phyloP scores from a whole-genome alignment of 371 early-diverging fungal genomes.

The Lichtheimia ramosa region DNA sequence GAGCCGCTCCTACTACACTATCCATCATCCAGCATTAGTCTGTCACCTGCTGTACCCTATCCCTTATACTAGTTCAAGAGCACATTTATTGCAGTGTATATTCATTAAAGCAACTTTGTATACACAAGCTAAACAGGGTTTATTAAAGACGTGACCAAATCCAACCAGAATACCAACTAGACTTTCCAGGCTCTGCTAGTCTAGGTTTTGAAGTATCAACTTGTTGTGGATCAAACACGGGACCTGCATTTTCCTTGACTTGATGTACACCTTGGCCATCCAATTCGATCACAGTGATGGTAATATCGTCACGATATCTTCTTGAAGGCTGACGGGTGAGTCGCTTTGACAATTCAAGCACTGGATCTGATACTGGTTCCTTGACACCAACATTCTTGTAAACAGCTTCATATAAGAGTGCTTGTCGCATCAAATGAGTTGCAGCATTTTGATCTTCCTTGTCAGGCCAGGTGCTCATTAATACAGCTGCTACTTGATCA shows the following conservation, averaged over 20 bases:
- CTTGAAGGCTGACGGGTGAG: conserved; percentile 56
- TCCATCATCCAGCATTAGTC: too few relatives aligned
- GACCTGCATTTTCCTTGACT: conserved; percentile 22
- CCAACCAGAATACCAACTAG: conserved; percentile 41
- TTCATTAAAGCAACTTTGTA: too few relatives aligned
- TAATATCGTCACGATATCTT: conserved; percentile 92
- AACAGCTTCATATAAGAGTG: conserved; percentile 51
- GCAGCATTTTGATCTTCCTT: conserved; percentile 75
- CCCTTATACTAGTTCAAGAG: too few relatives aligned
- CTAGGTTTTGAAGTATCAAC: conserved; percentile 27
- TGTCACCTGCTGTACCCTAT: too few relatives aligned
- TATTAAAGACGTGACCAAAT: conserved; percentile 35
- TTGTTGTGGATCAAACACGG: conserved; percentile 26
- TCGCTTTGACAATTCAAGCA: conserved; percentile 43
- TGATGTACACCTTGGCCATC: conserved; percentile 12
- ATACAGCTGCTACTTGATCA: conserved; percentile 38
- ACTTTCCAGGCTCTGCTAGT: conserved; percentile 16
- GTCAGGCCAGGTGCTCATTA: conserved; percentile 29
- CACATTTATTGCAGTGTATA: too few relatives aligned
- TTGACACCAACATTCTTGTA: conserved; percentile 36
- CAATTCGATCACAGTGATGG: conserved; percentile 85
- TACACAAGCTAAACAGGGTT: too few relatives aligned
- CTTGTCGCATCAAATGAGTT: conserved; percentile 83
- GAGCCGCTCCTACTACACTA: too few relatives aligned
- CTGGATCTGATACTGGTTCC: conserved; percentile 26